Base-by-base conservation (phyloP, 192 early-diverging fungal genomes). In the Geosiphon pyriformis region DNA sequence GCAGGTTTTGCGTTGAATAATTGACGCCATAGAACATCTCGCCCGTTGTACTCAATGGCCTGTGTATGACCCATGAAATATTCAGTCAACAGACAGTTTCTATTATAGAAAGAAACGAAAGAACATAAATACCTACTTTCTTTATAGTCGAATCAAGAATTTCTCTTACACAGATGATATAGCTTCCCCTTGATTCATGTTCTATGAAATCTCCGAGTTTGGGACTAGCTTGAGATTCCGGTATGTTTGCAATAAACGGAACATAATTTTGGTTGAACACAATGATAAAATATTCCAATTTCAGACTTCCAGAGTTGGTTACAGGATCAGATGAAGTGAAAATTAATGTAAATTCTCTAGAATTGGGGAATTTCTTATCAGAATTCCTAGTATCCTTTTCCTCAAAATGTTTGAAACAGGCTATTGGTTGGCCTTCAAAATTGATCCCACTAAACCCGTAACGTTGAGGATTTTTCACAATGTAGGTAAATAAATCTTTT, bases 381-480 rank as follows among this genome's bases (percentile, higher is more conserved):
- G 54, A 31, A 53, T 56, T 15, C 29, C 1, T 12, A 3, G 54
- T 17, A 15, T 4, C 29, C 17, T 31, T 33, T 34, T 10, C 2
- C 17, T 46, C 34, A 17, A 20, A 22, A 59, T 59, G 20, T 22
- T 31, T 35, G 17, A 78, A 84, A 34, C 80, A 81, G 1, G 76
- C 78, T 4, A 76, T 64, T n/a, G 75, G 68, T 56, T 73, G 67
- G 11, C 67, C 71, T 8, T 78, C 75, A 33, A 70, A 65, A 23
- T 61, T 56, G 18, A 80, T 74, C 0, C 71, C 26, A n/a, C 74
- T 70, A 51, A 81, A 75, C 23, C 75, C 71, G 55, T 77, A 77
- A 32, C 73, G 52, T 47, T 77, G 72, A 0, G 78, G 78, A 52
- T 72, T 74, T 48, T 70, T 73, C 49, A 77, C 61, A 23, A 80